Evolutionary conservation across 2,329 filamentous ascomycete species (phyloP).

Genomic region (Juglanconis sp.): DNA sequence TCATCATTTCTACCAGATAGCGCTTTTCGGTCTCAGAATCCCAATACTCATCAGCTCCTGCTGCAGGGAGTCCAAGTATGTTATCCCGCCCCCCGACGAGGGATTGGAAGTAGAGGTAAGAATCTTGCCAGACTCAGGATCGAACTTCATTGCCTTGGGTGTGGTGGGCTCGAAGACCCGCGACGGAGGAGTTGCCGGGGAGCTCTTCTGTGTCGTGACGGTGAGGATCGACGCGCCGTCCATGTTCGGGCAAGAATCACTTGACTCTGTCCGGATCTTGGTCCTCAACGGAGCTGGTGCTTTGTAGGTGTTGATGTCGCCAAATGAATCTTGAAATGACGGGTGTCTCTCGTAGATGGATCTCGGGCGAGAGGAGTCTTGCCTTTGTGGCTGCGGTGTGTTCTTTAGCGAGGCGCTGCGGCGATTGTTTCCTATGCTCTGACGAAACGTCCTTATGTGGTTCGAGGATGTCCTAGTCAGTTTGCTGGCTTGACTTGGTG

Average conservation of each 20-base stretch:
- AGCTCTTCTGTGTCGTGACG: background rate
- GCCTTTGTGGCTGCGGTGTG: background rate
- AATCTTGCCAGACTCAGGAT: background rate
- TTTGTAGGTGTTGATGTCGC: background rate
- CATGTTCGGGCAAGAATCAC: slow-evolving; percentile 1
- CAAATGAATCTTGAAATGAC: background rate
- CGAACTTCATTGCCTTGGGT: slow-evolving; percentile 28
- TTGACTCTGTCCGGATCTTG: background rate
- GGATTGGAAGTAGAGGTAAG: background rate
- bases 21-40: background rate
- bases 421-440: background rate
- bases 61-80: background rate
- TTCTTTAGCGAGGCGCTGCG: background rate
- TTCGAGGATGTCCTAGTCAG: background rate
- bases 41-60: background rate
- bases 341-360: background rate
- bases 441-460: background rate
- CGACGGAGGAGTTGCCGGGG: slow-evolving; percentile 16
- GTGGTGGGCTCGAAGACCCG: slow-evolving; percentile 27
- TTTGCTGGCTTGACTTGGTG: background rate
- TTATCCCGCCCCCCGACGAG: background rate
- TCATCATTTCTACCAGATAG: background rate
- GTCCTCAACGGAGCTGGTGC: background rate
- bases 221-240: slow-evolving; percentile 1
- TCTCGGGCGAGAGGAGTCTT: background rate